These are phyloP conservation scores for Neurospora sp. DNA, from an alignment of 2,329 filamentous ascomycete species.

Conservation along the genomic window DNA sequence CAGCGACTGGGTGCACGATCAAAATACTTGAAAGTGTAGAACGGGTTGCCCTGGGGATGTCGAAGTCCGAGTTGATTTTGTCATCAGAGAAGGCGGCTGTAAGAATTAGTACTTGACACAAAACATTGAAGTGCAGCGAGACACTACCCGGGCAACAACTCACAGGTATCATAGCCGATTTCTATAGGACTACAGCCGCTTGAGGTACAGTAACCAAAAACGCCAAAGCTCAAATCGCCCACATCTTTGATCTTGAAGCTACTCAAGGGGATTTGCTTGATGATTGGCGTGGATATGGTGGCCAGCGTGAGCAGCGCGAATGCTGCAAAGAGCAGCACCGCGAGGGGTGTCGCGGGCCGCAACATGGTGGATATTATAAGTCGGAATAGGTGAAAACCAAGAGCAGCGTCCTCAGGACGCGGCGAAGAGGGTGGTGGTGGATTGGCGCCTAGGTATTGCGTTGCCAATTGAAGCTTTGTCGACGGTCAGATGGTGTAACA, in stretches of 20 bases:
- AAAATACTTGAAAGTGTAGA: slow-evolving; percentile 74
- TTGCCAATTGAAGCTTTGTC: background rate
- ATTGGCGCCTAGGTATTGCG: background rate
- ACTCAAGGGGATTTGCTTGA: slow-evolving; percentile 75
- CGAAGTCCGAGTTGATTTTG: slow-evolving; percentile 37
- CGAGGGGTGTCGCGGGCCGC: slow-evolving; percentile 84
- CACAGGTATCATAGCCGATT: slow-evolving; percentile 81
- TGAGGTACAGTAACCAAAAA: slow-evolving; percentile 77
- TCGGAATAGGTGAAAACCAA: background rate
- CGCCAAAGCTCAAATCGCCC: slow-evolving; percentile 67
- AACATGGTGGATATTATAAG: slow-evolving; percentile 50
- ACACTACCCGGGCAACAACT: slow-evolving; percentile 21
- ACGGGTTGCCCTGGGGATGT: slow-evolving; percentile 42
- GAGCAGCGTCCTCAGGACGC: slow-evolving; percentile 31
- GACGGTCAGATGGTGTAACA: background rate
- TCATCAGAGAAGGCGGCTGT: slow-evolving; percentile 15
- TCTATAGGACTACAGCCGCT: slow-evolving; percentile 59
- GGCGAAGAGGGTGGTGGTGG: slow-evolving; percentile 17
- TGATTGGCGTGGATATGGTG: slow-evolving; percentile 83
- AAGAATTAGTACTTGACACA: slow-evolving; percentile 6
- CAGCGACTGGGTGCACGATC: slow-evolving; percentile 86
- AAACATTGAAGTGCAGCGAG: slow-evolving; percentile 33
- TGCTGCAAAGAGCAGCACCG: slow-evolving; percentile 72
- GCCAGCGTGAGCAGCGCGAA: slow-evolving; percentile 80
- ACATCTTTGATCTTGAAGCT: slow-evolving; percentile 40